Percentiles rank a stretch among this genome's conserved stretches.
These are phyloP conservation scores for Eucalyptus dawsonii DNA, from an alignment of 345 rosid genomes.

Conservation along the genomic window DNA sequence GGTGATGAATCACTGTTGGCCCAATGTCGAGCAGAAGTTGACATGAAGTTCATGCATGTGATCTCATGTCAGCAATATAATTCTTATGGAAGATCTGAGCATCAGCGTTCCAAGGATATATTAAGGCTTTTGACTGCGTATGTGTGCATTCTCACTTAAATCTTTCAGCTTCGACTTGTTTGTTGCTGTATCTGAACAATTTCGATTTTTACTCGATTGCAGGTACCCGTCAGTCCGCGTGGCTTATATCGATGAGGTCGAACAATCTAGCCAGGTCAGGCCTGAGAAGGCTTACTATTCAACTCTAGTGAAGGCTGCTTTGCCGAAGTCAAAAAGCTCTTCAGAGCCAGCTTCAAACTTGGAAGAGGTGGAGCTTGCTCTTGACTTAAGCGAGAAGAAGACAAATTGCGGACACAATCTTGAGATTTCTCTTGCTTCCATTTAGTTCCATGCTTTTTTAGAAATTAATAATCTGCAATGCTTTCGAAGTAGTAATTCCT, in stretches of 20 bases:
- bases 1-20: neutral
- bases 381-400: neutral
- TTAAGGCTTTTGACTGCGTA: constrained; percentile 83
- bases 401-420: neutral
- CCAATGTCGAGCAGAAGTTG: neutral
- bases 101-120: constrained; percentile 77
- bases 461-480: neutral
- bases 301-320: constrained; percentile 67
- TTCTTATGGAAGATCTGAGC: constrained; percentile 78
- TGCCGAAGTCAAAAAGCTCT: constrained; percentile 79
- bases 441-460: neutral
- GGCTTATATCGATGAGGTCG: constrained; percentile 95
- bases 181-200: neutral
- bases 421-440: neutral
- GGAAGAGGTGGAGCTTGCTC: constrained; percentile 58
- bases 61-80: constrained; percentile 97
- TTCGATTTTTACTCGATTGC: constrained; percentile 1
- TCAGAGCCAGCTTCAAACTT: constrained; percentile 66
- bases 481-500: neutral
- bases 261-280: constrained; percentile 64
- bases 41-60: constrained; percentile 11
- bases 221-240: constrained; percentile 97
- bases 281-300: constrained; percentile 75
- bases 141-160: neutral
- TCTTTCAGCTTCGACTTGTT: neutral